Evolutionary conservation across 2,329 filamentous ascomycete genomes (phyloP).

Genomic region (Didymosphaeria variabile): DNA sequence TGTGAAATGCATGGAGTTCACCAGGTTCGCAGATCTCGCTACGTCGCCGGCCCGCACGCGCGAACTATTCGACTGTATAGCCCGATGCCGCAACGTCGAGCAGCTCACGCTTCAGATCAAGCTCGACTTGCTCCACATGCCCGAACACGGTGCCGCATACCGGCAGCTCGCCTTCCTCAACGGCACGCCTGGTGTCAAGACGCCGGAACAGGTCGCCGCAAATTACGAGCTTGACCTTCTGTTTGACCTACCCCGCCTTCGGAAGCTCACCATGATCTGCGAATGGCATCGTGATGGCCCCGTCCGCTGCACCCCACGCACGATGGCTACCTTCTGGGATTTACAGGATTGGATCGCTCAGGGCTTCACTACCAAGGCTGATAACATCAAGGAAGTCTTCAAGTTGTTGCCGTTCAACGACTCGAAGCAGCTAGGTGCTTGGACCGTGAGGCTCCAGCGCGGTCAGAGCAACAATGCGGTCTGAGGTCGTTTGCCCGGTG

Average conservation of each 20-base stretch:
- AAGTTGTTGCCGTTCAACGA: slow-evolving; percentile 8
- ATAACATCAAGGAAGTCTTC: background rate
- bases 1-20: slow-evolving; percentile 3
- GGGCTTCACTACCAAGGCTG: background rate
- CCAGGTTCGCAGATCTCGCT: slow-evolving; percentile 15
- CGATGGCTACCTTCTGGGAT: slow-evolving; percentile 9
- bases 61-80: slow-evolving; percentile 7
- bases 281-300: slow-evolving; percentile 7
- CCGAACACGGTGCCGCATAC: background rate
- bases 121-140: slow-evolving; percentile 14
- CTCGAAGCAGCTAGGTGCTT: background rate
- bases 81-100: slow-evolving; percentile 2
- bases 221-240: slow-evolving; percentile 6
- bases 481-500: background rate
- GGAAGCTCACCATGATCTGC: slow-evolving; percentile 5
- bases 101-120: slow-evolving; percentile 8
- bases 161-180: slow-evolving; percentile 10
- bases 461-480: background rate
- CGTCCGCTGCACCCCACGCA: background rate
- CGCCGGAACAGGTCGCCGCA: slow-evolving; percentile 2
- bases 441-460: slow-evolving; percentile 1
- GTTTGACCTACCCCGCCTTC: slow-evolving; percentile 1
- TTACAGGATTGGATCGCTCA: slow-evolving; percentile 9
- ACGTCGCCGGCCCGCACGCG: slow-evolving; percentile 8
- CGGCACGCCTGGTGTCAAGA: slow-evolving; percentile 1